Conservation (phyloP, 169 alveolate species). For the Neospora caninum region DNA sequence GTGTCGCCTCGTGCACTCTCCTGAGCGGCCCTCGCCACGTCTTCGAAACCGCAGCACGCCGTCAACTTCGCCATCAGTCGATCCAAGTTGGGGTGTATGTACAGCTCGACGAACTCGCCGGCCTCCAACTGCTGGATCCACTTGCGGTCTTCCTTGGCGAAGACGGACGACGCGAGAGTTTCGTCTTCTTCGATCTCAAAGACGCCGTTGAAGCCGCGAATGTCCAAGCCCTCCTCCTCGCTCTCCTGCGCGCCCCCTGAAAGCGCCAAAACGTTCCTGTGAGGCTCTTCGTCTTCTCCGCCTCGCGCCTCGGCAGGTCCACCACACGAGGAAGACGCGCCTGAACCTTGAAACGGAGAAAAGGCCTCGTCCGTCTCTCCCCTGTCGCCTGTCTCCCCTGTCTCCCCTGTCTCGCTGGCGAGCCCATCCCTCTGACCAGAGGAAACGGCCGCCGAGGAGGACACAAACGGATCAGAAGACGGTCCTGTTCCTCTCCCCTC, state of each 20-base stretch:
- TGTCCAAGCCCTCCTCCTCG: background rate
- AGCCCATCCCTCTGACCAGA: too few species aligned
- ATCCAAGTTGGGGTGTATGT: background rate
- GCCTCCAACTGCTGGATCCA: background rate
- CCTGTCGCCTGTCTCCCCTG: background rate
- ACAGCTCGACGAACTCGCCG: constrained; percentile 10
- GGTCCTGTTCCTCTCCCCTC: too few species aligned
- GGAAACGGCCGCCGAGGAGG: too few species aligned
- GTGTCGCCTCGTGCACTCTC: background rate
- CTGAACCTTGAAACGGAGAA: too few species aligned
- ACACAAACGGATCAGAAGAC: too few species aligned
- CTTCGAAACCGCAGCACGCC: constrained; percentile 4
- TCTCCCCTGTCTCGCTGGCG: background rate
- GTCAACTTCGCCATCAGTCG: background rate
- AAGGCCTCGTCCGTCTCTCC: background rate
- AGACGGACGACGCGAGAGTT: background rate
- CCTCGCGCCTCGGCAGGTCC: too few species aligned
- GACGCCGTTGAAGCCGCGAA: too few species aligned
- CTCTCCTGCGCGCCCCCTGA: background rate
- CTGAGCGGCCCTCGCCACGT: background rate
- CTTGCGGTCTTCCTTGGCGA: background rate
- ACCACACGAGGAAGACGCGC: too few species aligned
- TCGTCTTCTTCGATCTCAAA: background rate
- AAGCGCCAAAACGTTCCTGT: too few species aligned
- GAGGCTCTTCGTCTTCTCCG: background rate